These are phyloP conservation scores for Zymoseptoria tritici DNA, from an alignment of 2,329 filamentous ascomycete species.

Conservation along the genomic window DNA sequence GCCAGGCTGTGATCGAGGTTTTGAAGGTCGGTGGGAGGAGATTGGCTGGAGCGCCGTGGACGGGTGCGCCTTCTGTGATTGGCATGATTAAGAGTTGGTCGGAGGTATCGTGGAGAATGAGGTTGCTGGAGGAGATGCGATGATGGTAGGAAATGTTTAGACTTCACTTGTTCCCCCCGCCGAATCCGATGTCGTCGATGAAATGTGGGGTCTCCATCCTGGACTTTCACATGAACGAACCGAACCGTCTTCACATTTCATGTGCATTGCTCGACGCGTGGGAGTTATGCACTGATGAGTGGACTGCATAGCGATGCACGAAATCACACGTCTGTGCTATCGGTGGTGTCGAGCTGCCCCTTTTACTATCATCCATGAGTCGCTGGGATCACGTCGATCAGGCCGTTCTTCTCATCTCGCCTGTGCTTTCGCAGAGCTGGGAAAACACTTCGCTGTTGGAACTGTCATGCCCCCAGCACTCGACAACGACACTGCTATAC, in stretches of 20 bases:
- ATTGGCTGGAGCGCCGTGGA: constrained; percentile 56
- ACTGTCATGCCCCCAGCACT: neutral
- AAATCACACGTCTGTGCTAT: neutral
- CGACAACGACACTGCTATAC: neutral
- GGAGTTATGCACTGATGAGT: neutral
- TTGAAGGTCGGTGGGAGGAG: constrained; percentile 84
- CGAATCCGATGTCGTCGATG: neutral
- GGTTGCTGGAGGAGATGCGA: neutral
- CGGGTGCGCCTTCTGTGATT: constrained; percentile 46
- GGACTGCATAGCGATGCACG: neutral
- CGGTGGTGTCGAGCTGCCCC: neutral
- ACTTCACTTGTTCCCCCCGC: neutral
- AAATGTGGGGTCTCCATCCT: neutral
- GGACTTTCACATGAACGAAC: no score
- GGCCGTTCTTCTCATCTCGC: neutral
- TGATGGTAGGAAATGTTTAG: neutral
- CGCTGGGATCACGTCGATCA: neutral
- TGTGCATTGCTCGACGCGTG: neutral
- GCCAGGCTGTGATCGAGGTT: constrained; percentile 70
- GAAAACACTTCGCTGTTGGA: neutral
- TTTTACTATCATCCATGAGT: neutral
- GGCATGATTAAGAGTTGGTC: constrained; percentile 21
- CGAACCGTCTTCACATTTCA: neutral
- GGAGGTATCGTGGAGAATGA: neutral
- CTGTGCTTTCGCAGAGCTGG: neutral